phyloP scores from a whole-genome alignment of 805 yeast genomes.

The Hanseniaspora pseudoguilliermondii region DNA sequence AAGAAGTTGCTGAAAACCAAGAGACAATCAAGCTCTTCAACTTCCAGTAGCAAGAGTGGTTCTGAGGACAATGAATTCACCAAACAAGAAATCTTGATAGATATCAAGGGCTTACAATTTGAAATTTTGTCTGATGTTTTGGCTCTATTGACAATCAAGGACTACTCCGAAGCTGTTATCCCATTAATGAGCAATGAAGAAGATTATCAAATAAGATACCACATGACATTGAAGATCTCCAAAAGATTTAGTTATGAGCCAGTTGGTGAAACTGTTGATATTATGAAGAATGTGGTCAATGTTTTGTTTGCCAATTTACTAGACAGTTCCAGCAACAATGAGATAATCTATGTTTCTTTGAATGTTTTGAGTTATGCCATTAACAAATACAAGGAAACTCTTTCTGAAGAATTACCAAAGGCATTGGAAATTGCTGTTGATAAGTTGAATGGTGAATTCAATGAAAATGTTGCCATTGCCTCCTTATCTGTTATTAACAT shows the following conservation, averaged over 20 bases:
- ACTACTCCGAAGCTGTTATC: conserved; percentile 53
- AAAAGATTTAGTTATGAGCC: conserved; percentile 60
- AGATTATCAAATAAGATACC: conserved; percentile 40
- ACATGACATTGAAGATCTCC: conserved; percentile 49
- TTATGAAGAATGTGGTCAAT: conserved; percentile 41
- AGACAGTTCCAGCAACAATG: conserved; percentile 23
- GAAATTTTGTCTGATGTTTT: conserved; percentile 49
- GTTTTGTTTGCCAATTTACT: conserved; percentile 33
- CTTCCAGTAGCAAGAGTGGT: conserved; percentile 17
- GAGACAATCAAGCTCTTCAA: conserved; percentile 16
- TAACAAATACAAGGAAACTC: conserved; percentile 44
- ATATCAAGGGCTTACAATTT: conserved; percentile 35
- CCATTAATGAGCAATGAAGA: conserved; percentile 26
- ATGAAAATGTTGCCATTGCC: conserved; percentile 56
- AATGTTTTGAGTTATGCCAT: conserved; percentile 55
- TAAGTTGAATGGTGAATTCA: conserved; percentile 33
- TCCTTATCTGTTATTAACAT: conserved; percentile 61
- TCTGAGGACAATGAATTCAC: conserved; percentile 16
- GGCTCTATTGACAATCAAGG: conserved; percentile 59
- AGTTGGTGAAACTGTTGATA: conserved; percentile 34
- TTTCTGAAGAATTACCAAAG: conserved; percentile 37
- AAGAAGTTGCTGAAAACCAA: conserved; percentile 10
- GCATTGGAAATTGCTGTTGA: conserved; percentile 41
- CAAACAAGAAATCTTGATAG: conserved; percentile 15
- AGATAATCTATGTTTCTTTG: conserved; percentile 54